Percentiles rank a stretch among this genome's conserved stretches.
Conservation (phyloP, 257 asterid genomes). For the Lithospermum erythrorhizon region DNA sequence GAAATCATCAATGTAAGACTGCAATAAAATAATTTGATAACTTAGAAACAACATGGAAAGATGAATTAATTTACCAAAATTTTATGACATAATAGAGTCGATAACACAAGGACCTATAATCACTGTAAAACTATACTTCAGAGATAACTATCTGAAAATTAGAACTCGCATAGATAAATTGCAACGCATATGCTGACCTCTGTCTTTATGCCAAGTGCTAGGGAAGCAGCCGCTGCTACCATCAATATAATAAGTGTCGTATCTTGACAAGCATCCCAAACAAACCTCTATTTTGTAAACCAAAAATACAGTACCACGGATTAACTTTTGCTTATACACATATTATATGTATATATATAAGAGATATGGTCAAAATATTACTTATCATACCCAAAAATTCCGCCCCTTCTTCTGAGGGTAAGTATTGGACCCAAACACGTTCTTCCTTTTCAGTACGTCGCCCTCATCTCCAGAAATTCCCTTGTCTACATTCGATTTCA, state of each 20-base stretch:
- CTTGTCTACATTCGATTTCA: constrained; percentile 47
- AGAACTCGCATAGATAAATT: neutral
- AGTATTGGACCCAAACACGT: constrained; percentile 81
- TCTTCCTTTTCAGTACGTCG: constrained; percentile 53
- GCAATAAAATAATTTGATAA: too few species aligned
- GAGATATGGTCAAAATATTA: neutral
- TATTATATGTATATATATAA: constrained; percentile 2
- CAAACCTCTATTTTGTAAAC: constrained; percentile 38
- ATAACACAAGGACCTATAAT: too few species aligned
- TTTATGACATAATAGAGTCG: too few species aligned
- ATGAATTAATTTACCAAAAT: too few species aligned
- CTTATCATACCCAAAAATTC: constrained; percentile 59
- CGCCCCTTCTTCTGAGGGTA: constrained; percentile 93
- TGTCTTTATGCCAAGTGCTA: constrained; percentile 82
- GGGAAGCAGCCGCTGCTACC: constrained; percentile 99
- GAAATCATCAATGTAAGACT: too few species aligned
- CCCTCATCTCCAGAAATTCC: constrained; percentile 69
- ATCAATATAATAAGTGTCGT: constrained; percentile 84
- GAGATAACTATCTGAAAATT: neutral
- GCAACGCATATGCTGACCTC: constrained; percentile 42
- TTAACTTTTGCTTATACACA: constrained; percentile 1
- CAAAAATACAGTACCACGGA: neutral
- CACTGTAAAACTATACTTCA: too few species aligned
- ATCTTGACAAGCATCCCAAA: constrained; percentile 95
- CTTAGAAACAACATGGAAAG: too few species aligned